phyloP scores from a whole-genome alignment of 2,329 filamentous ascomycete genomes.

The Aureobasidium sp. region DNA sequence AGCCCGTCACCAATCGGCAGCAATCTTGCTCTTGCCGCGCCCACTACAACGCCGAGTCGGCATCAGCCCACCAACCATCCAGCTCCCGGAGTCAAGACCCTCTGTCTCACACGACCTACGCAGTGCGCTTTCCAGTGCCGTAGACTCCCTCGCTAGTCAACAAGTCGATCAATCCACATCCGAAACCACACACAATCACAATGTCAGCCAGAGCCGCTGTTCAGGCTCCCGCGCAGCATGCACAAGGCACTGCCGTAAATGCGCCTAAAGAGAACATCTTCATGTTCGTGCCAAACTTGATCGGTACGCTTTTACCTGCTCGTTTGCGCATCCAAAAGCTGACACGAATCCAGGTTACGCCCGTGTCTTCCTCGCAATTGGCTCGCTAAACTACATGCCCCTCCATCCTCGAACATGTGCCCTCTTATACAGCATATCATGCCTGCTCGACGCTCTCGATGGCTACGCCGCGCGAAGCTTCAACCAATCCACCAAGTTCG shows the following conservation, averaged over 20 bases:
- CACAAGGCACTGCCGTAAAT: constrained; percentile 12
- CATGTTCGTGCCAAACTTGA: constrained; percentile 44
- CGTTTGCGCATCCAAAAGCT: background rate
- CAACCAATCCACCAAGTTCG: constrained; percentile 90
- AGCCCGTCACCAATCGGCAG: no score
- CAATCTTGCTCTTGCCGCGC: background rate
- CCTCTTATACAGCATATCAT: constrained; percentile 84
- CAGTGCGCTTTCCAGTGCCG: background rate
- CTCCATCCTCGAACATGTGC: constrained; percentile 95
- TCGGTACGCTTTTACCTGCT: constrained; percentile 29
- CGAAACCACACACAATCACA: background rate
- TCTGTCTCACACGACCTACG: background rate
- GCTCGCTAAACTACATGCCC: constrained; percentile 98
- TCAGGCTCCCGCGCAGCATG: background rate
- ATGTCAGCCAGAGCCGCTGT: background rate
- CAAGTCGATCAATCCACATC: background rate
- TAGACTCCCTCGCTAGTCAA: background rate
- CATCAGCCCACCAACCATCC: background rate
- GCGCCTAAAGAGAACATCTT: constrained; percentile 45
- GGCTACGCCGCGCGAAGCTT: constrained; percentile 82
- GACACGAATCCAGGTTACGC: constrained; percentile 33
- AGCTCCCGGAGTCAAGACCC: background rate
- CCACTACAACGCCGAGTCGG: background rate
- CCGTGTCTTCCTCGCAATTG: constrained; percentile 56
- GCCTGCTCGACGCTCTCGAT: constrained; percentile 89